Base-by-base conservation (phyloP, 495 filamentous ascomycete species). In the Annulohypoxylon stygium region DNA sequence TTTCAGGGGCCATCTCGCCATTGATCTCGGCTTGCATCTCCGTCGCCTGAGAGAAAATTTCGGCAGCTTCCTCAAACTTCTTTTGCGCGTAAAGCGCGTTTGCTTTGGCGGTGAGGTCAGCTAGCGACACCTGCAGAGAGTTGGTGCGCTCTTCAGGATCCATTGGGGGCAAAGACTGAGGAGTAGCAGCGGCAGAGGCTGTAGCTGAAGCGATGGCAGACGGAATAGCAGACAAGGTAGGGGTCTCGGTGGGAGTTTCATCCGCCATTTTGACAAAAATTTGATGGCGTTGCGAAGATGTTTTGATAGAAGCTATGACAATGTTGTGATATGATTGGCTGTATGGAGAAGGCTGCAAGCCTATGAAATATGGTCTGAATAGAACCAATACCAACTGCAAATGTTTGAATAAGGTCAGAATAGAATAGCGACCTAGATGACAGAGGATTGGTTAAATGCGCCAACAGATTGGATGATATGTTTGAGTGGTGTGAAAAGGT, bases 11-110 rank as follows among this genome's bases (percentile, higher is more conserved):
- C 85, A 97, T 88, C 81, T 98, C 97, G 77, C 95, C 96, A 82
- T 98, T 93, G 78, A 97, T 85, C 79, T 92, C 88, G 58, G 93
- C 93, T 78, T 99, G 96, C 67, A 98, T 84, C 78, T 96, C 94
- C 45, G 93, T 92, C 16, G 96, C 96, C 66, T 92, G 89, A 7
- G 93, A 93, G 81, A 94, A 99, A 48, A 92, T 82, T 78, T 98
- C 96, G 20, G 93, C 88, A 26, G 96, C 93, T 47, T 89, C 87
- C 67, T 90, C 88, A 78, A 94, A 95, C 75, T 97, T 90, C 83
- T 95, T 97, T 70, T 91, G 89, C 11, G 90, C 90, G 80, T 96
- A 97, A 16, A 85, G 83, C 12, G 86, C 83, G n/a, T 84, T 82
- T 11, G 81, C 86, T 71, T 85, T 87, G 47, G 87, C 87, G 61